Base-by-base conservation (phyloP, 495 filamentous ascomycete species). In the Choiromyces venosus region DNA sequence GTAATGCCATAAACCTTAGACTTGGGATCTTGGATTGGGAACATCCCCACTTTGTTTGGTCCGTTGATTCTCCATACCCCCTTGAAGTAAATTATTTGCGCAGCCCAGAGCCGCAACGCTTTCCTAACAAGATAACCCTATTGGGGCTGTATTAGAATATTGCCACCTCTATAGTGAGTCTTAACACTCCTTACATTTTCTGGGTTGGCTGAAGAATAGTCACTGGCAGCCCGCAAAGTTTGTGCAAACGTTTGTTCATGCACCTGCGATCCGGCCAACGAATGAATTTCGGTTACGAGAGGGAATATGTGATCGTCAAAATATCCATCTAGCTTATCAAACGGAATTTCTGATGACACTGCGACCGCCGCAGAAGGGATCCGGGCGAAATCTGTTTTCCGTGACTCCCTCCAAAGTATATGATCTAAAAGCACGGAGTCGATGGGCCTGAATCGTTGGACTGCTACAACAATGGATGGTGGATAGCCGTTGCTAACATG, bases 1-100 rank as follows among this genome's bases (percentile, higher is more conserved):
- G 68, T 78, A 65, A 81, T 70, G 12, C 79, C 78, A 37, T 67
- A 71, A 37, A 80, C 18, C 8, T 69, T 80, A 25, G 79, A 76
- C 39, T 61, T 71, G 38, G 61, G 76, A 19, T 81, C 79, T 64
- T 69, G 44, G 37, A 80, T 78, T 39, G n/a, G 74, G 35, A 65
- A 36, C 76, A 78, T 81, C 12, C 73, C 73, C 2, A 72, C 76
- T 46, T 70, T 73, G 21, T 80, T 75, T 67, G 7, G 7, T 37
- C 79, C 78, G 18, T 37, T 68, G 4, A 81, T 78, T 40, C 79
- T 81, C 73, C 80, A 81, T 18, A 70, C 66, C 10, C 75, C 71
- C 37, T 75, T 81, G 66, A 81, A 81, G 73, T 78, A 81, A 44
- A 81, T 67, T 9, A 74, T 76, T 71, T 81, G 79, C 12, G 79